These are phyloP conservation scores for Orobanche coerulescens DNA, from an alignment of 257 asterid genomes.

Conservation along the genomic window DNA sequence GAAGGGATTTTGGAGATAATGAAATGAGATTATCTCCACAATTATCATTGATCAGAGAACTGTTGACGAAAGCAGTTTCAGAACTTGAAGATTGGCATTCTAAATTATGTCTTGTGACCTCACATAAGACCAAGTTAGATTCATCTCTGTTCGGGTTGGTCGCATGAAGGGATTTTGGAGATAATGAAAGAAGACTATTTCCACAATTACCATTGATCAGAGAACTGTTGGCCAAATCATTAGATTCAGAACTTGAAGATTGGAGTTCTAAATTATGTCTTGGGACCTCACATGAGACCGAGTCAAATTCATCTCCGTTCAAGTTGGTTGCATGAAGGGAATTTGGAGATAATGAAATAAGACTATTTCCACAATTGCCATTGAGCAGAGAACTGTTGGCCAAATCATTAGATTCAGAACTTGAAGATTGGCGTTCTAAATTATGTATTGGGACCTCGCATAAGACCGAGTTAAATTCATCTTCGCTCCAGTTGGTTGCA, in stretches of 20 bases:
- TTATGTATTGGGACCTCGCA: too few species aligned
- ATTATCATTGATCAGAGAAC: constrained; percentile 18
- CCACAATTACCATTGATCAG: constrained; percentile 18
- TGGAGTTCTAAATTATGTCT: too few species aligned
- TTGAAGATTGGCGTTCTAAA: constrained; percentile 32
- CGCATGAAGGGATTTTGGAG: constrained; percentile 26
- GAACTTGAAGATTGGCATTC: constrained; percentile 26
- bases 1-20: constrained; percentile 23
- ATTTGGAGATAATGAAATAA: constrained; percentile 9
- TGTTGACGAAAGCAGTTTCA: constrained; percentile 17
- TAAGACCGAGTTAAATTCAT: constrained; percentile 22
- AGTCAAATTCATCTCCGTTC: too few species aligned
- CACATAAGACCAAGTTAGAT: constrained; percentile 22
- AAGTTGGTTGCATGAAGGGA: background rate
- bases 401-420: constrained; percentile 23
- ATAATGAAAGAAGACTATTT: constrained; percentile 17
- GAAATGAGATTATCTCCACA: constrained; percentile 18
- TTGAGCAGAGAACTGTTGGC: constrained; percentile 17
- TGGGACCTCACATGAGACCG: too few species aligned
- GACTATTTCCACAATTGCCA: constrained; percentile 11
- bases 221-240: constrained; percentile 17
- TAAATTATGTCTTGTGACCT: too few species aligned
- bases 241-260: constrained; percentile 27
- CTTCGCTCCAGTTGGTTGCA: constrained; percentile 10
- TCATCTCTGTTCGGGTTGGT: constrained; percentile 13